phyloP scores from a whole-genome alignment of 108 stramenopile genomes.

The Fragilaria radians region DNA sequence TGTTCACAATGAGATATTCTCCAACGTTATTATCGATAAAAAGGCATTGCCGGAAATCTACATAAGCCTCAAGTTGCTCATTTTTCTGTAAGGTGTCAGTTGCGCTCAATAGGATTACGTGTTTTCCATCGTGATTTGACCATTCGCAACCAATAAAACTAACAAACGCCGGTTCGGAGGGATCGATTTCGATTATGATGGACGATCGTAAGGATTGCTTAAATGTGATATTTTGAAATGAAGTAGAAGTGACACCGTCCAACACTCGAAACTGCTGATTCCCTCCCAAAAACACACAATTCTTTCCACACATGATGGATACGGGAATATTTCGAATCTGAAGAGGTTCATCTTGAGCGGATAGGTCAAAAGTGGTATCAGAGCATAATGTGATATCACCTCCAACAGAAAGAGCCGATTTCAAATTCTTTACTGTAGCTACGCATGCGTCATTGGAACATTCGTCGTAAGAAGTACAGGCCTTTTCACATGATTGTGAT shows the following conservation, averaged over 20 bases:
- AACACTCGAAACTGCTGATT: not conserved
- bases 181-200: not conserved
- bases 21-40: not conserved
- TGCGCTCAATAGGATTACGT: not conserved
- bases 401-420: not conserved
- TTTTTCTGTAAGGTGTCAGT: not conserved
- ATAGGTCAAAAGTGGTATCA: not conserved
- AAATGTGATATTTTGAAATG: not conserved
- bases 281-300: not conserved
- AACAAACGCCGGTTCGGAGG: not conserved
- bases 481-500: not conserved
- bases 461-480: not conserved
- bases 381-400: not conserved
- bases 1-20: not conserved
- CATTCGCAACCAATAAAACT: not conserved
- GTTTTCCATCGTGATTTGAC: not conserved
- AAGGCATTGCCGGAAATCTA: not conserved
- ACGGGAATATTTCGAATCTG: not conserved
- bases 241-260: not conserved
- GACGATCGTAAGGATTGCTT: not conserved
- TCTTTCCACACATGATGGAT: not conserved
- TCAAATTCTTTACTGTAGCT: not conserved
- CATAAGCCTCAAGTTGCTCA: not conserved
- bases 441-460: not conserved
- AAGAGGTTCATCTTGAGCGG: not conserved